Percentiles rank a stretch among this genome's conserved stretches.
These are phyloP conservation scores for Lentinula raphanica DNA, from an alignment of 768 basidiomycete species.

Conservation along the genomic window DNA sequence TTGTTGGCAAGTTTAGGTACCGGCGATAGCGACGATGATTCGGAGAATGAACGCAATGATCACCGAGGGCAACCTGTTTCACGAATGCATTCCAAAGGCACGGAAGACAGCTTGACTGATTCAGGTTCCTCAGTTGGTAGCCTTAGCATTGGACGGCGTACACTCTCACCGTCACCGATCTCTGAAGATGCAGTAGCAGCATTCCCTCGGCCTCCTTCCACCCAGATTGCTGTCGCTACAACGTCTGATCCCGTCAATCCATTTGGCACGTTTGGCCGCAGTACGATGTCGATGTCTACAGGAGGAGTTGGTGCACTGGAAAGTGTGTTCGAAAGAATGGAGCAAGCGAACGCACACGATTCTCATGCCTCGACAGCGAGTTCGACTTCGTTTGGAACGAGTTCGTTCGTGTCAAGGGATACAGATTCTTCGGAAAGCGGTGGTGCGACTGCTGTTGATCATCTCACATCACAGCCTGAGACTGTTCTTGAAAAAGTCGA, in stretches of 20 bases:
- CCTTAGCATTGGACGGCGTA: not conserved
- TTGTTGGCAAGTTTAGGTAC: constrained; percentile 32
- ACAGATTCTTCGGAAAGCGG: constrained; percentile 2
- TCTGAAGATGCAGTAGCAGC: constrained; percentile 5
- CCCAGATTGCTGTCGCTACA: not conserved
- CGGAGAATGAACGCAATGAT: not conserved
- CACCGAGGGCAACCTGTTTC: not conserved
- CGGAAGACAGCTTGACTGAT: not conserved
- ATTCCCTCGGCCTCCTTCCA: not conserved
- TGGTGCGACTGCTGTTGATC: not conserved
- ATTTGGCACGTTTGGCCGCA: constrained; percentile 3
- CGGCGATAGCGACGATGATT: constrained; percentile 12
- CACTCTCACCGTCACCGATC: not conserved
- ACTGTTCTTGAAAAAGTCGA: not conserved
- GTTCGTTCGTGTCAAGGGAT: not conserved
- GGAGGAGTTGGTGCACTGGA: not conserved
- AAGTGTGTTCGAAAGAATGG: not conserved
- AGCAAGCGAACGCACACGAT: not conserved
- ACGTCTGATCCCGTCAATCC: constrained; percentile 1
- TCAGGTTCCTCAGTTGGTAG: not conserved
- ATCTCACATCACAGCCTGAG: not conserved
- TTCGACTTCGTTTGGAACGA: not conserved
- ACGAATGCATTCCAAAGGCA: not conserved
- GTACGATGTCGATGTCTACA: not conserved
- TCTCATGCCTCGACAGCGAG: not conserved